Conservation (phyloP, 352 stramenopile species). For the Globisporangium perplexum region DNA sequence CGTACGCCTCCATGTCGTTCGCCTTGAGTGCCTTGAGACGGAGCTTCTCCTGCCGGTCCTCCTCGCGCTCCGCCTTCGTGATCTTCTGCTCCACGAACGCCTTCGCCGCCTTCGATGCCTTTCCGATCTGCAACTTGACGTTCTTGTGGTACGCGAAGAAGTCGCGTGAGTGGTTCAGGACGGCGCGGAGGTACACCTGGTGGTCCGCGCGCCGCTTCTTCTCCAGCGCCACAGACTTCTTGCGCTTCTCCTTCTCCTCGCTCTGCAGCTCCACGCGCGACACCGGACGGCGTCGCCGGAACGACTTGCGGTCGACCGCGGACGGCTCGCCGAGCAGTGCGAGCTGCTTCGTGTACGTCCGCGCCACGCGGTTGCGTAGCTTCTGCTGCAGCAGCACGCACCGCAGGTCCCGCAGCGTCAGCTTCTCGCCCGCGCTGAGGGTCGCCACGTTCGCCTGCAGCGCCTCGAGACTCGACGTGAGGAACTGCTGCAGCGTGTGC, state of each 20-base stretch:
- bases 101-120: conserved; percentile 67
- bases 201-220: conserved; percentile 76
- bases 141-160: conserved; percentile 88
- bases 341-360: conserved; percentile 56
- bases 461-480: conserved; percentile 54
- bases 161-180: conserved; percentile 80
- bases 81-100: conserved; percentile 69
- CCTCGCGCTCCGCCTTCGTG: conserved; percentile 77
- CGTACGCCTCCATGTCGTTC: conserved; percentile 98
- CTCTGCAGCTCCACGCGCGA: conserved; percentile 59
- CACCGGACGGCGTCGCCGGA: conserved; percentile 59
- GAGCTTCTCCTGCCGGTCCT: conserved; percentile 84
- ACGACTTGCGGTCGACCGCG: conserved; percentile 66
- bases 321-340: conserved; percentile 58
- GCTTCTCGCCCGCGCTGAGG: conserved; percentile 35
- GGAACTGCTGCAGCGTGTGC: conserved; percentile 64
- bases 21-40: conserved; percentile 88
- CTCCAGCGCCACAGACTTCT: conserved; percentile 76
- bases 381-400: conserved; percentile 75
- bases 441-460: conserved; percentile 34
- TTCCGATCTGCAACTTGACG: conserved; percentile 63
- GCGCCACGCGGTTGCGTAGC: conserved; percentile 50
- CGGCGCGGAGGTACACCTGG: conserved; percentile 73
- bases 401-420: conserved; percentile 52
- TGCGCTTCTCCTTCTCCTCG: conserved; percentile 74